phyloP scores from a whole-genome alignment of 129 eudicot genomes.

The Pseudognaphalium luteoalbum region DNA sequence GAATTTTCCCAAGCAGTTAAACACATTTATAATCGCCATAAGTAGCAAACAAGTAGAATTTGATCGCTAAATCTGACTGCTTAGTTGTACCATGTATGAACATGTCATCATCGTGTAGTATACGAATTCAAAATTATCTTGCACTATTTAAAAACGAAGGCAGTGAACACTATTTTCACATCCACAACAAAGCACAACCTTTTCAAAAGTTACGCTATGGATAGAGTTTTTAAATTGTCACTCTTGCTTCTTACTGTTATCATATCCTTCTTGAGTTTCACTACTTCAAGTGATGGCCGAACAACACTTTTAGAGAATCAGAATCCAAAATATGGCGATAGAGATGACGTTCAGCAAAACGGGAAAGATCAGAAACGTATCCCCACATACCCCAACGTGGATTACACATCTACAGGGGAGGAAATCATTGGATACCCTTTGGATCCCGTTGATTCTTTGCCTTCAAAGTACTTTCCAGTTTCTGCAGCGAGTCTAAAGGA shows the following conservation, averaged over 20 bases:
- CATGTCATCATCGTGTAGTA: neutral
- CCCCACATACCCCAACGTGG: neutral
- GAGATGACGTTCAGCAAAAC: neutral
- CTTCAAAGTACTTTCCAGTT: neutral
- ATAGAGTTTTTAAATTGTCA: constrained; percentile 1
- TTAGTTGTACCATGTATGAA: neutral
- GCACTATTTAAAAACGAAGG: constrained; percentile 6
- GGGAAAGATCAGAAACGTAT: neutral
- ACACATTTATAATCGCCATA: neutral
- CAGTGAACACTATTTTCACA: neutral
- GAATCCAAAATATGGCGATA: neutral
- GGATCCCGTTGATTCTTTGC: neutral
- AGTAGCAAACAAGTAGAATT: constrained; percentile 2
- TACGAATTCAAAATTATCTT: neutral
- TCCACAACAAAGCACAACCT: neutral
- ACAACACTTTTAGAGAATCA: neutral
- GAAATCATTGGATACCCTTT: neutral
- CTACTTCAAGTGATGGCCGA: constrained; percentile 10
- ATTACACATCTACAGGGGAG: neutral
- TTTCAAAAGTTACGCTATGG: neutral
- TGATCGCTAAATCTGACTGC: neutral
- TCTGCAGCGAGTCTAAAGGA: neutral
- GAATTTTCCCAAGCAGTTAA: constrained; percentile 1
- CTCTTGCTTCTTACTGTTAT: constrained; percentile 11
- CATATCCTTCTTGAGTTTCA: constrained; percentile 7